These are phyloP conservation scores for Sugiyamaella lignohabitans DNA, from an alignment of 805 yeast genomes.

Conservation along the genomic window DNA sequence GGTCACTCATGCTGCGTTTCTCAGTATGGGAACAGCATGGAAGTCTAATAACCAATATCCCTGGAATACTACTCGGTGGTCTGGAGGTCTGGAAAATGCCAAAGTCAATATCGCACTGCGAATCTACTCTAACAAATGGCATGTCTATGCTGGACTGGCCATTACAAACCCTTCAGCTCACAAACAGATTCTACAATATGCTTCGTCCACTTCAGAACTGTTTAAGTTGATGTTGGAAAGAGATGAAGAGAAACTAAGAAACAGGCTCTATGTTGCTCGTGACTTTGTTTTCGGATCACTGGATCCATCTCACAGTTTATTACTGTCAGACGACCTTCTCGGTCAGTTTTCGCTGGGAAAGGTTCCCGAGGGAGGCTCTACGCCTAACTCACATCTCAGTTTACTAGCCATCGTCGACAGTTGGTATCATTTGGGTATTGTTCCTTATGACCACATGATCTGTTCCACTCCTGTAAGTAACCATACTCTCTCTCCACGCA, in stretches of 20 bases:
- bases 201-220: slow-evolving; percentile 74
- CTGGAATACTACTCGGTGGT: slow-evolving; percentile 77
- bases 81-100: slow-evolving; percentile 93
- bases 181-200: slow-evolving; percentile 81
- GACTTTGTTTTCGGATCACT: slow-evolving; percentile 66
- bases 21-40: slow-evolving; percentile 98
- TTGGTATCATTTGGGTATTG: slow-evolving; percentile 78
- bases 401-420: slow-evolving; percentile 87
- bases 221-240: slow-evolving; percentile 78
- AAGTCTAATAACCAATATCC: slow-evolving; percentile 75
- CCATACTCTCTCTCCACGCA: too few relatives aligned
- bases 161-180: slow-evolving; percentile 95
- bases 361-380: slow-evolving; percentile 52
- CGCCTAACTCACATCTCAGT: slow-evolving; percentile 84
- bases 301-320: slow-evolving; percentile 47
- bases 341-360: slow-evolving; percentile 74
- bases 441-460: slow-evolving; percentile 94
- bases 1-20: slow-evolving; percentile 94
- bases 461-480: slow-evolving; percentile 72
- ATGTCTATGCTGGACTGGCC: slow-evolving; percentile 95
- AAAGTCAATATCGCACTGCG: slow-evolving; percentile 88
- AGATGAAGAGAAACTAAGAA: slow-evolving; percentile 48
- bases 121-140: slow-evolving; percentile 93
- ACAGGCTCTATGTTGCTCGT: slow-evolving; percentile 60
- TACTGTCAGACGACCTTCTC: slow-evolving; percentile 71